A percentile compares a stretch with the other conserved stretches of the same genome.
Evolutionary conservation across 495 filamentous ascomycete genomes (phyloP).

Genomic region (Cudoniella acicularis): DNA sequence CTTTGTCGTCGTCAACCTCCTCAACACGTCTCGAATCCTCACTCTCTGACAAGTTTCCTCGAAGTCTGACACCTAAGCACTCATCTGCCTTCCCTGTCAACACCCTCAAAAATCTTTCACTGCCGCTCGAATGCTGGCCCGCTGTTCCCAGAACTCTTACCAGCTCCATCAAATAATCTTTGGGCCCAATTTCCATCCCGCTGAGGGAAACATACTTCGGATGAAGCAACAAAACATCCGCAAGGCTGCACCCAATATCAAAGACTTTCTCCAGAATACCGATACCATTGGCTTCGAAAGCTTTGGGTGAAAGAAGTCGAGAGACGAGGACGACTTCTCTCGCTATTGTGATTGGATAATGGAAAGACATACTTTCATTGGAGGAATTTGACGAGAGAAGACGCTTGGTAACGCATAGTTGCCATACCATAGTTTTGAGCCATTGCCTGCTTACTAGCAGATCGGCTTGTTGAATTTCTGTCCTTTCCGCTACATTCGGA

Average conservation of each 20-base stretch:
- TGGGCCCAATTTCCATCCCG: constrained; percentile 5
- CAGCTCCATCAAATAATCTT: constrained; percentile 16
- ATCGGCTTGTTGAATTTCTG: constrained; percentile 50
- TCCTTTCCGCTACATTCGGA: constrained; percentile 6
- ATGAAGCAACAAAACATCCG: constrained; percentile 9
- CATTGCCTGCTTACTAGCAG: constrained; percentile 57
- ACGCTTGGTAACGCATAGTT: constrained; percentile 47
- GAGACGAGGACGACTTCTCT: constrained; percentile 10
- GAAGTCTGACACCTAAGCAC: background rate
- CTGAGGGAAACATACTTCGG: background rate
- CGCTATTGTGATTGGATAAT: constrained; percentile 13
- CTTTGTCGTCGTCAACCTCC: background rate
- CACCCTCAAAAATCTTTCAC: background rate
- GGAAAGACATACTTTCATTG: constrained; percentile 12
- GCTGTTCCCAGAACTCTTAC: constrained; percentile 1
- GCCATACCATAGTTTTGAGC: constrained; percentile 59
- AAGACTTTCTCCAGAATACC: constrained; percentile 20
- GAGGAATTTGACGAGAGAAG: constrained; percentile 30
- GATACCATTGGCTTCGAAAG: constrained; percentile 18
- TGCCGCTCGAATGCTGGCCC: background rate
- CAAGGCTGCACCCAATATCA: constrained; percentile 18
- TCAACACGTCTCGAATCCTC: background rate
- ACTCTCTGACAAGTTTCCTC: background rate
- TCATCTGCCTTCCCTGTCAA: background rate
- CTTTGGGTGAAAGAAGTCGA: constrained; percentile 6